A percentile compares a stretch with the other conserved stretches of the same genome.
Evolutionary conservation across 2,329 filamentous ascomycete species (phyloP).

Genomic region (Ophiostoma ulmi): DNA sequence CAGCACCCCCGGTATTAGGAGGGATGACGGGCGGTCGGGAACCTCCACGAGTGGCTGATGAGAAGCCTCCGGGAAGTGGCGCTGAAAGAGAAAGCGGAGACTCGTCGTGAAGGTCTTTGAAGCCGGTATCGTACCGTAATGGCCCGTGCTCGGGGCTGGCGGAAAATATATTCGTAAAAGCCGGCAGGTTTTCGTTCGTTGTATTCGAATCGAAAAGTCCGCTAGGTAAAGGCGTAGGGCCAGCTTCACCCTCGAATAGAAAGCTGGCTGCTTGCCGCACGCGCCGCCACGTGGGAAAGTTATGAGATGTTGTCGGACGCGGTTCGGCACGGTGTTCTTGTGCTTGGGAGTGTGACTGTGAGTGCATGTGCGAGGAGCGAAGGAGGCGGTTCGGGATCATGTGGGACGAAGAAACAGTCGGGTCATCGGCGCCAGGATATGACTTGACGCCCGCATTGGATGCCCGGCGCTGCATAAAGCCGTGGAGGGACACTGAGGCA

Average conservation of each 20-base stretch:
- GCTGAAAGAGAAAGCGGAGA: background rate
- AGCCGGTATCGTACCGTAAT: background rate
- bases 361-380: conserved; percentile 33
- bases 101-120: background rate
- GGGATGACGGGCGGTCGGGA: conserved; percentile 58
- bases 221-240: conserved; percentile 19
- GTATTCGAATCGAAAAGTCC: background rate
- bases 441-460: conserved; percentile 35
- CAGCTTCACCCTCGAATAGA: conserved; percentile 39
- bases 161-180: background rate
- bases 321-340: conserved; percentile 2
- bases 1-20: conserved; percentile 54
- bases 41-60: conserved; percentile 46
- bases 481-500: conserved; percentile 50
- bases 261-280: conserved; percentile 49
- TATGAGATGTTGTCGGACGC: conserved; percentile 46
- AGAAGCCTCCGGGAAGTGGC: conserved; percentile 17
- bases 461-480: conserved; percentile 47
- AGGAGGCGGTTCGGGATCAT: conserved; percentile 24
- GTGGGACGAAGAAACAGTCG: conserved; percentile 21
- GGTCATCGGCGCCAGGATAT: conserved; percentile 26
- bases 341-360: conserved; percentile 27
- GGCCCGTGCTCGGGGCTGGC: background rate
- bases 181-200: background rate
- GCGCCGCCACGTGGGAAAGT: conserved; percentile 45